Base-by-base conservation (phyloP, 768 basidiomycete genomes). In the Tephrocybe sp. region DNA sequence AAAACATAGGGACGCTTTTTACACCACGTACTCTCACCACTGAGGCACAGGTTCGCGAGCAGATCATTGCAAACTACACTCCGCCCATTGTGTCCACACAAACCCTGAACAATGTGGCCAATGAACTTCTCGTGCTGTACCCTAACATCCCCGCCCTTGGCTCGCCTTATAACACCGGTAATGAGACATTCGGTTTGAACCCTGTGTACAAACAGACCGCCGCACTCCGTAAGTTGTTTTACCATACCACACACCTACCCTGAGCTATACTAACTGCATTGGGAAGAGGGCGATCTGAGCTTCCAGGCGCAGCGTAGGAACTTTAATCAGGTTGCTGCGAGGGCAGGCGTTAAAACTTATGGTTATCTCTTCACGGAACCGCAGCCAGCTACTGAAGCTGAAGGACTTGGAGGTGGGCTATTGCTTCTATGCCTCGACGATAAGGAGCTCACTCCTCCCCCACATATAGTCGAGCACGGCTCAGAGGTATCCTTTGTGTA, bases 91-190 rank as follows among this genome's bases (percentile, higher is more conserved):
- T 64, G 2, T 45, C 61, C 3, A 35, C 50, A 5, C 41, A 39
- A 22, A 36, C 48, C 0, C 54, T 71, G 13, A 40, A 55, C 1
- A 40, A 22, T 10, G 54, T 62, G 2, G 51, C 63, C 7, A 46
- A 62, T 3, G 51, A 49, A 4, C 32, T 76, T 8, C 26, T 75
- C 4, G 35, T 70, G 17, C 60, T 75, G 1, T 79, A 79, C 59
- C 77, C 76, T 0, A 55, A 75, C 36, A 52, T 65, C 23, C 72
- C 78, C 10, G 62, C 72, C 6, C 55, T 68, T 17, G 77, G 76
- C 1, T 73, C 73, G 0, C 77, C 77, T 0, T 79, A 68, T 53
- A 64, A 65, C 23, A 78, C 77, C 0, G 74, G 75, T 5, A 70
- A 72, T 44, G 52, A 75, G 16, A 74, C 74, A 0, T 78, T 77